Evolutionary conservation across 2,329 filamentous ascomycete species (phyloP).

Genomic region (Zymoseptoria brevis): DNA sequence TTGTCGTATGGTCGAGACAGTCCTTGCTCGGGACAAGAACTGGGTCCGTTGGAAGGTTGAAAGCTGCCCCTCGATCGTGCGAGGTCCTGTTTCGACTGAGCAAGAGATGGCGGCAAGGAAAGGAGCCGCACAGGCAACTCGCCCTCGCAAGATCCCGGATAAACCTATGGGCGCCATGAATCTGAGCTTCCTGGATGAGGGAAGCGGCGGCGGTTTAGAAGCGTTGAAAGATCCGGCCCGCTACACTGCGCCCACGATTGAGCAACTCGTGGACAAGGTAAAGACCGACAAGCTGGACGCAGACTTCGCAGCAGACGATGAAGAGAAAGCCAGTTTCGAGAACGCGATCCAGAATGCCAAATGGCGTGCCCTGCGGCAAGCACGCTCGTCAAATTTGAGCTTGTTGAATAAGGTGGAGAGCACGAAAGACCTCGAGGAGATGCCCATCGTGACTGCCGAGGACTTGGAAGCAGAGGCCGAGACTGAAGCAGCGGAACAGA

Average conservation of each 20-base stretch:
- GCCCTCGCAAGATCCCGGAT: conserved; percentile 61
- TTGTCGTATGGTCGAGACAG: conserved; percentile 92
- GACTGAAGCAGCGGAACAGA: conserved; percentile 8
- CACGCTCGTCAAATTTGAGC: conserved; percentile 63
- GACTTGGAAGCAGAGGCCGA: conserved; percentile 2
- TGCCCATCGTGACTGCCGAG: conserved; percentile 6
- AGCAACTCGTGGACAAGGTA: conserved; percentile 65
- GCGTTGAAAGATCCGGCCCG: conserved; percentile 57
- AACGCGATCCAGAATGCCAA: conserved; percentile 79
- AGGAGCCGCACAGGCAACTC: conserved; percentile 57
- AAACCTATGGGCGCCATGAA: conserved; percentile 65
- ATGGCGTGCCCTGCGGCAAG: conserved; percentile 81
- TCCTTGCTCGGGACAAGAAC: conserved; percentile 91
- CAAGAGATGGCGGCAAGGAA: conserved; percentile 64
- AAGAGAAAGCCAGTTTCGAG: conserved; percentile 51
- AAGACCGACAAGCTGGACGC: conserved; percentile 77
- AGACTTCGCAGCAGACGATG: conserved; percentile 63
- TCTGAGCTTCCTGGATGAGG: conserved; percentile 69
- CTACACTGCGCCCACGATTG: conserved; percentile 61
- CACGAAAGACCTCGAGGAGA: conserved; percentile 56
- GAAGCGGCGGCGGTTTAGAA: conserved; percentile 55
- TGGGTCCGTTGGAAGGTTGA: conserved; percentile 99
- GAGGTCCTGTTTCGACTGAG: conserved; percentile 59
- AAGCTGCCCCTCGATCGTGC: conserved; percentile 79
- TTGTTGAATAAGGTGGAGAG: conserved; percentile 84